These are phyloP conservation scores for Backusella circina DNA, from an alignment of 192 early-diverging fungal species.

Conservation along the genomic window DNA sequence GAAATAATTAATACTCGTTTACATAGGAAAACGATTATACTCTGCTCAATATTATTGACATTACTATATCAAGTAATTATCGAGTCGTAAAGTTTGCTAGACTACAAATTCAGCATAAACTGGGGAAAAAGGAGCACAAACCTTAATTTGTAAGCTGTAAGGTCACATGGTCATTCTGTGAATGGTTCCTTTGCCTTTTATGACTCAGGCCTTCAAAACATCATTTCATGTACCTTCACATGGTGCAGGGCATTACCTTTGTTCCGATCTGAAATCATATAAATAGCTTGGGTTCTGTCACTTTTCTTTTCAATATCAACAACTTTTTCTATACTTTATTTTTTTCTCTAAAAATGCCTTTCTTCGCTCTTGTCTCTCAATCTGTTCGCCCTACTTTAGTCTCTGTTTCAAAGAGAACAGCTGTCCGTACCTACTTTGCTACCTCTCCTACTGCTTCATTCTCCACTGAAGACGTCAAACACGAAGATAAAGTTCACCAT, in stretches of 20 bases:
- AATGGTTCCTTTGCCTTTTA: background rate
- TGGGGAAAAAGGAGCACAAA: background rate
- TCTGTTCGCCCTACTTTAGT: background rate
- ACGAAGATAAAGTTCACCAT: conserved; percentile 13
- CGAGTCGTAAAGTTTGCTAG: no score
- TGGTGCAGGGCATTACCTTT: background rate
- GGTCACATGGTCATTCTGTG: background rate
- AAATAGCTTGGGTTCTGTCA: background rate
- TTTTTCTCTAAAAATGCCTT: background rate
- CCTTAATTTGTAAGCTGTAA: background rate
- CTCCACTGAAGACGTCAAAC: background rate
- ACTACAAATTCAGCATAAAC: background rate
- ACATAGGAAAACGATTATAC: no score
- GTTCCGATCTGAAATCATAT: background rate
- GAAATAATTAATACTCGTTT: no score
- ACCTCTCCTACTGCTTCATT: background rate
- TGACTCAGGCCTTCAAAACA: conserved; percentile 1
- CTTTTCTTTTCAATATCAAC: background rate
- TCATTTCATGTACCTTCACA: background rate
- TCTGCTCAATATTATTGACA: no score
- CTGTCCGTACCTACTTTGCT: background rate
- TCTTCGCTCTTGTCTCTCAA: background rate
- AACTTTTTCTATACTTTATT: background rate
- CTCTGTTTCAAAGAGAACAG: background rate
- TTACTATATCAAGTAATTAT: no score